These are phyloP conservation scores for Yamadazyma akitaensis DNA, from an alignment of 805 yeast species.

Conservation along the genomic window DNA sequence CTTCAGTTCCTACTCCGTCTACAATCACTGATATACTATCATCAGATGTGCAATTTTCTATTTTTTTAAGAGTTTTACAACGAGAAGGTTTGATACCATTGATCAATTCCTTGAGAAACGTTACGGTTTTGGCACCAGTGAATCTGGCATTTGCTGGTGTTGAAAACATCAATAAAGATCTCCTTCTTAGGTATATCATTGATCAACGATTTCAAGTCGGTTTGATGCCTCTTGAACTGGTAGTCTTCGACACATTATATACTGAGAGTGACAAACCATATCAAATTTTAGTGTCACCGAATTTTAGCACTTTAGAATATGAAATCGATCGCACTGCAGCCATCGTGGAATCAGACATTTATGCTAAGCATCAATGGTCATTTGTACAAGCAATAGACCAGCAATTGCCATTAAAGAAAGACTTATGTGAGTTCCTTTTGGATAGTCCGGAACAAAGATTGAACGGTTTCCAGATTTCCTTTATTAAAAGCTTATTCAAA, in stretches of 20 bases:
- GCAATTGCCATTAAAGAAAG: conserved; percentile 35
- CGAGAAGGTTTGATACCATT: conserved; percentile 58
- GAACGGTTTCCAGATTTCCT: conserved; percentile 22
- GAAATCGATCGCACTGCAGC: conserved; percentile 42
- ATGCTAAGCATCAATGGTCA: conserved; percentile 61
- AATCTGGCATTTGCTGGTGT: conserved; percentile 62
- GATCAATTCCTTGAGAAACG: conserved; percentile 55
- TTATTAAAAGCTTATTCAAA: conserved; percentile 26
- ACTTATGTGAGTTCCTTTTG: conserved; percentile 35
- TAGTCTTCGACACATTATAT: conserved; percentile 31
- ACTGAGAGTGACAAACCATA: conserved; percentile 16
- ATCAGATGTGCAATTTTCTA: conserved; percentile 62
- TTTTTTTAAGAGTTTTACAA: conserved; percentile 60
- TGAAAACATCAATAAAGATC: conserved; percentile 6
- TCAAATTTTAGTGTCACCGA: conserved; percentile 23
- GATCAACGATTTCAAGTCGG: conserved; percentile 33
- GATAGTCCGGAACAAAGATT: conserved; percentile 22
- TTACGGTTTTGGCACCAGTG: conserved; percentile 77
- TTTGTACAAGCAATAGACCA: conserved; percentile 62
- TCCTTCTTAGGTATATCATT: conserved; percentile 29
- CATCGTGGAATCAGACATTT: conserved; percentile 56
- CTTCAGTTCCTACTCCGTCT: conserved; percentile 26
- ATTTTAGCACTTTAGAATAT: conserved; percentile 25
- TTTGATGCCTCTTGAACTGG: conserved; percentile 19
- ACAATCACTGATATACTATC: conserved; percentile 70